phyloP scores from a whole-genome alignment of 2,329 filamentous ascomycete species.

The Colletotrichum lini region DNA sequence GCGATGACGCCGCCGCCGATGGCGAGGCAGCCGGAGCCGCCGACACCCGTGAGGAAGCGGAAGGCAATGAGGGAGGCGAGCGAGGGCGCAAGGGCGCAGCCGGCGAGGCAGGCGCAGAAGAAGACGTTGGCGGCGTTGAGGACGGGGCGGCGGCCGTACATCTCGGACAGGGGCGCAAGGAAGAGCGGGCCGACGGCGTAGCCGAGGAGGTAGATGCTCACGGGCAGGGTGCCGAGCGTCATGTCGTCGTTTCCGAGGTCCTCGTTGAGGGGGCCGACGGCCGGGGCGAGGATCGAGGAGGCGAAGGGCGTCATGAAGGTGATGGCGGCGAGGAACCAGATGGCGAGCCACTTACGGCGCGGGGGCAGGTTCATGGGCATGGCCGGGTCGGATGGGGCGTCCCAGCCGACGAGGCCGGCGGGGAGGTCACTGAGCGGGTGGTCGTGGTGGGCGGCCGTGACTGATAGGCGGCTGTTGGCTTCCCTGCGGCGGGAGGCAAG shows the following conservation, averaged over 20 bases:
- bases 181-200: conserved; percentile 72
- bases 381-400: conserved; percentile 68
- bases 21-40: conserved; percentile 69
- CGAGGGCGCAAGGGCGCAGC: conserved; percentile 71
- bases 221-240: conserved; percentile 66
- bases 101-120: conserved; percentile 75
- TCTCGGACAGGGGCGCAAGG: conserved; percentile 72
- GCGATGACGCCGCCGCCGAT: conserved; percentile 69
- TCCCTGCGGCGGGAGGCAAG: conserved; percentile 45
- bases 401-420: conserved; percentile 72
- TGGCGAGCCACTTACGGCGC: conserved; percentile 71
- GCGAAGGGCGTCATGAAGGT: conserved; percentile 77
- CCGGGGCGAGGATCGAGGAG: conserved; percentile 72
- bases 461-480: conserved; percentile 51
- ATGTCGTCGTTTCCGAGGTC: conserved; percentile 61
- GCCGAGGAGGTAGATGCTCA: conserved; percentile 74
- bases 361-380: conserved; percentile 72
- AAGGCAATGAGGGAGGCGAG: conserved; percentile 71
- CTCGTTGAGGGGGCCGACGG: conserved; percentile 58
- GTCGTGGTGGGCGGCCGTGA: conserved; percentile 42
- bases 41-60: conserved; percentile 71
- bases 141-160: conserved; percentile 73
- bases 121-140: conserved; percentile 70
- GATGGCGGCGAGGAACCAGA: conserved; percentile 69
- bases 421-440: conserved; percentile 67